These are phyloP conservation scores for Arctium lappa DNA, from an alignment of 129 eudicot genomes.

Conservation along the genomic window DNA sequence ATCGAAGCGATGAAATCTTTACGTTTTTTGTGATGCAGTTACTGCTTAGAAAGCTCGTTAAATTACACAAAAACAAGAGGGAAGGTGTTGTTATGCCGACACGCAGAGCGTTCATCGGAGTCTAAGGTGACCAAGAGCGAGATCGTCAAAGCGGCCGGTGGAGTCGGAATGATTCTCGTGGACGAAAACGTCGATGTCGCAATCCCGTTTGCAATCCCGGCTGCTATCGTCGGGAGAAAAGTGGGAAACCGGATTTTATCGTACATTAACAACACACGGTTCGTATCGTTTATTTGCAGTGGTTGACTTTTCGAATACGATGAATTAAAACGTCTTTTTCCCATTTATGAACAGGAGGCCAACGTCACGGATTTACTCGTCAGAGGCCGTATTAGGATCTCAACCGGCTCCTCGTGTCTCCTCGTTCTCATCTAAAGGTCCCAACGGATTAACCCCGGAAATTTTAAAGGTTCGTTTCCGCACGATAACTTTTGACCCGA, in stretches of 20 bases:
- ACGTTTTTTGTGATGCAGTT: conserved; percentile 30
- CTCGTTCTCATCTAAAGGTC: conserved; percentile 88
- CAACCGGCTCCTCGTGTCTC: conserved; percentile 83
- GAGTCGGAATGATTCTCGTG: conserved; percentile 73
- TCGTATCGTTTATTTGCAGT: background rate
- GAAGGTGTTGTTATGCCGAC: conserved; percentile 70
- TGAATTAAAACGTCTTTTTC: background rate
- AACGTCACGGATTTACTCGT: conserved; percentile 44
- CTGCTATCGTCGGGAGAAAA: conserved; percentile 58
- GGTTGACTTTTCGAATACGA: background rate
- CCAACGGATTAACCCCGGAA: conserved; percentile 68
- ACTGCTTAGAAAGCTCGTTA: conserved; percentile 81
- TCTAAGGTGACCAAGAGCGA: conserved; percentile 68
- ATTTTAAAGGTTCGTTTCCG: conserved; percentile 59
- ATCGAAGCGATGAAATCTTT: conserved; percentile 18
- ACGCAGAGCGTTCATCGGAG: conserved; percentile 71
- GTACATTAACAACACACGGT: conserved; percentile 58
- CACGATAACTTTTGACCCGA: background rate
- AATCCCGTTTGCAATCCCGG: conserved; percentile 65
- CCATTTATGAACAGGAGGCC: conserved; percentile 1
- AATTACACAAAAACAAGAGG: conserved; percentile 61
- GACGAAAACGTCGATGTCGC: conserved; percentile 79
- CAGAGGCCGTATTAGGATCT: conserved; percentile 51
- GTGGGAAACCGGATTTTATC: conserved; percentile 53
- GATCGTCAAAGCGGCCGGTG: conserved; percentile 78